Base-by-base conservation (phyloP, 345 rosid genomes). In the Eucalyptus rudis region DNA sequence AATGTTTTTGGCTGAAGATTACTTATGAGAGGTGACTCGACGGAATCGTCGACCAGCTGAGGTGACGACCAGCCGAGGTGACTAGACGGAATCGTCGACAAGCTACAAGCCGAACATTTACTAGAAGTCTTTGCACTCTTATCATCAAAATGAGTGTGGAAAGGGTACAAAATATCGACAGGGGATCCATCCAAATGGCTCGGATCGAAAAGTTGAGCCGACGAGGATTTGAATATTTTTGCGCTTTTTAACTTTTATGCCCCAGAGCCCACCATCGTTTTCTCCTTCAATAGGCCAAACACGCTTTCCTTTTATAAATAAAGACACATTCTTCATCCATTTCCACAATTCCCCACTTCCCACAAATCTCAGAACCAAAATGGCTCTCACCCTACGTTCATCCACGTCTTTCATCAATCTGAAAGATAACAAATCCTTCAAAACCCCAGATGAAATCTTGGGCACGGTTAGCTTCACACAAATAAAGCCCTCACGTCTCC, bases 321-420 rank as follows among this genome's bases (percentile, higher is more conserved):
- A 50, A 87, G 91, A 90, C 90, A 87, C 58, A 68, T 84, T 81
- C 92, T 90, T 81, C 94, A 89, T 84, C 90, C 87, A 88, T 91
- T 91, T 89, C 89, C 86, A 64, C 88, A 86, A 86, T 86, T 91
- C 90, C 87, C 86, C 89, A 44, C 87, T 79, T 76, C 87, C 86
- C 51, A 84, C 90, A 91, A 86, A 86, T 86, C 68, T 50, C 66
- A 19, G 83, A 3, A 89, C 40, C 89, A 87, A 88, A 83, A 96
- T 98, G 99, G 92, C 97, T 87, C 87, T 95, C 89, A 92, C 97
- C 31, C 93, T 96, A 49, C 96, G 92, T 91, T 95, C 96, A 15
- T 95, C 96, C 56, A 91, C 94, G 89, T 95, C 98, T 90, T 93
- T 95, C 81, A 94, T 93, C 89, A 95, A 94, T 85, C 94, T 90